phyloP scores from a whole-genome alignment of 2,329 filamentous ascomycete species.

The Lomentospora prolificans region DNA sequence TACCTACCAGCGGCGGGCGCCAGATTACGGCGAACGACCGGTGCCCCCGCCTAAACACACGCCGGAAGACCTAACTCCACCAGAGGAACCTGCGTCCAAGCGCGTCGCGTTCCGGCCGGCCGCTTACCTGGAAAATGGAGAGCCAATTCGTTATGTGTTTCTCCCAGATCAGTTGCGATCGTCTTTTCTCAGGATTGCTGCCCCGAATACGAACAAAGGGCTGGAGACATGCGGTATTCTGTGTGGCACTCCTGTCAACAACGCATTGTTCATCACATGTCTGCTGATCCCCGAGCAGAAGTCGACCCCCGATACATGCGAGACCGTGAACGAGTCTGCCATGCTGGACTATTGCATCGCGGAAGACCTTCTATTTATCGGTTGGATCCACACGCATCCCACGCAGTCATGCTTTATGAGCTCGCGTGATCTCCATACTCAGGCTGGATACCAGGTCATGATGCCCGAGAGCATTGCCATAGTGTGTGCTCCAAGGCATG shows the following conservation, averaged over 20 bases:
- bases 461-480: slow-evolving; percentile 93
- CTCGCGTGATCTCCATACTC: slow-evolving; percentile 85
- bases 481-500: slow-evolving; percentile 79
- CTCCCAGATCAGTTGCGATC: slow-evolving; percentile 66
- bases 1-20: slow-evolving; percentile 11
- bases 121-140: slow-evolving; percentile 82
- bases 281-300: slow-evolving; percentile 87
- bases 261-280: slow-evolving; percentile 82
- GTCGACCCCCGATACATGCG: slow-evolving; percentile 85
- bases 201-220: slow-evolving; percentile 67
- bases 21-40: slow-evolving; percentile 17
- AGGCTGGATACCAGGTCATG: slow-evolving; percentile 92
- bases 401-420: slow-evolving; percentile 98
- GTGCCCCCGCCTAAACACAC: slow-evolving; percentile 12
- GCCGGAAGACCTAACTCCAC: slow-evolving; percentile 8
- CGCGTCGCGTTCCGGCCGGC: slow-evolving; percentile 72
- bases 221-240: slow-evolving; percentile 94
- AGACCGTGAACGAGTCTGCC: slow-evolving; percentile 76
- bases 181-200: slow-evolving; percentile 64
- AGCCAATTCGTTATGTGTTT: slow-evolving; percentile 78
- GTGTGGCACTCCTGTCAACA: slow-evolving; percentile 82
- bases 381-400: slow-evolving; percentile 98
- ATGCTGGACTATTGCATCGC: slow-evolving; percentile 84
- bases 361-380: slow-evolving; percentile 75
- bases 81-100: slow-evolving; percentile 20